Percentiles rank a stretch among this genome's conserved stretches.
These are phyloP conservation scores for Gamsiella multidivaricata DNA, from an alignment of 192 early-diverging fungal species.

Conservation along the genomic window DNA sequence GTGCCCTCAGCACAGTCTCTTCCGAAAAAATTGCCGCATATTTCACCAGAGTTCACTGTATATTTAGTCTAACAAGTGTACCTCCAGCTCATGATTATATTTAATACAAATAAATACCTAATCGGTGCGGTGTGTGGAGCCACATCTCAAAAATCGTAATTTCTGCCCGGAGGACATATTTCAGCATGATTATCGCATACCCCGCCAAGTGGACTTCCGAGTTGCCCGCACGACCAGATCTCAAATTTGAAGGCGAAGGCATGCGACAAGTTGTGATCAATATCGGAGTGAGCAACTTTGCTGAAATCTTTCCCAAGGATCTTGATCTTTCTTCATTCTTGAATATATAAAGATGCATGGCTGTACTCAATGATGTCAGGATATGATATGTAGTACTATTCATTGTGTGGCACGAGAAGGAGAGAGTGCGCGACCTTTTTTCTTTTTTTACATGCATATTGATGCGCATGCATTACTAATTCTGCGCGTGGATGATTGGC, in stretches of 20 bases:
- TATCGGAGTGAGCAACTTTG: not conserved
- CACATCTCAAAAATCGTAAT: not conserved
- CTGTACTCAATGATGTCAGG: not conserved
- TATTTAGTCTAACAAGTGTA: too few species aligned
- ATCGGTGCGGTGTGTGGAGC: too few species aligned
- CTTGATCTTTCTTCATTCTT: too few species aligned
- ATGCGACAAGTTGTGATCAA: constrained; percentile 3
- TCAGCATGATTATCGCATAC: constrained; percentile 15
- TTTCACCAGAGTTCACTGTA: too few species aligned
- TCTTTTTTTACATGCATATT: too few species aligned
- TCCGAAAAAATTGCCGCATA: not conserved
- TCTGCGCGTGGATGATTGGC: too few species aligned
- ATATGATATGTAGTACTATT: not conserved
- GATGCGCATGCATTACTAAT: too few species aligned
- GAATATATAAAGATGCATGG: constrained; percentile 5
- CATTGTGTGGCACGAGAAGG: too few species aligned
- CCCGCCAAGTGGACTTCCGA: constrained; percentile 3
- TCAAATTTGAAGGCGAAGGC: not conserved
- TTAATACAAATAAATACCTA: too few species aligned
- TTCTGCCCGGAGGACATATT: constrained; percentile 14
- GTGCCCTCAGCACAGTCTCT: constrained; percentile 10
- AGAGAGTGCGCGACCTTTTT: too few species aligned
- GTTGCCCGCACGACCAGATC: constrained; percentile 1
- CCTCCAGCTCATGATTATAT: too few species aligned
- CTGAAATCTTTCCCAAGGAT: constrained; percentile 2